phyloP scores from a whole-genome alignment of 164 flowering plant species.

The Saururus chinensis region DNA sequence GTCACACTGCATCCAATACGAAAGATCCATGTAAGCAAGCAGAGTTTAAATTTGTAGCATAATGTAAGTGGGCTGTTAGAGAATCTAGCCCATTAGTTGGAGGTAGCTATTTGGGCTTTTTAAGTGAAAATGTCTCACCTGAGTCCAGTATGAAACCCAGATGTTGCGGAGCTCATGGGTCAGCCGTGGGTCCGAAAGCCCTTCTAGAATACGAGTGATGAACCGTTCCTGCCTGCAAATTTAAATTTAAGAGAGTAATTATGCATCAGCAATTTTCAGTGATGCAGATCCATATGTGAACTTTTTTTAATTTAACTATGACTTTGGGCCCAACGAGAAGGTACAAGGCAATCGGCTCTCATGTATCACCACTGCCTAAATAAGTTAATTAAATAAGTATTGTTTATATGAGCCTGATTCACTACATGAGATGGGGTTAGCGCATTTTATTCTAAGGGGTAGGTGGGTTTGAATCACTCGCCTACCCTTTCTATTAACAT shows the following conservation, averaged over 20 bases:
- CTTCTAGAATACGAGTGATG: conserved; percentile 47
- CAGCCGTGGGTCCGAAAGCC: conserved; percentile 71
- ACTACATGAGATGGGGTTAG: too few species aligned
- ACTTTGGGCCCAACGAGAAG: too few species aligned
- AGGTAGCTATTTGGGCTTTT: neutral
- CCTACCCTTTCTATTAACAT: too few species aligned
- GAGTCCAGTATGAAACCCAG: conserved; percentile 88
- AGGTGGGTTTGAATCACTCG: too few species aligned
- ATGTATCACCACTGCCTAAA: too few species aligned
- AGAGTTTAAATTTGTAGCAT: neutral
- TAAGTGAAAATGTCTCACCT: conserved; percentile 27
- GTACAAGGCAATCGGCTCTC: too few species aligned
- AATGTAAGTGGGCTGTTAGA: too few species aligned
- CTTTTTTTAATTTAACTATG: too few species aligned
- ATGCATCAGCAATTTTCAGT: neutral
- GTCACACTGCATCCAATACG: conserved; percentile 45
- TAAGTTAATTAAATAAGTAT: too few species aligned
- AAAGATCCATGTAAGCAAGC: neutral
- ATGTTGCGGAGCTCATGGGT: conserved; percentile 76
- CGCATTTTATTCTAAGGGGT: too few species aligned
- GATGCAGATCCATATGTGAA: neutral
- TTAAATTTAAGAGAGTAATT: neutral
- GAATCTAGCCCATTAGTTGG: too few species aligned
- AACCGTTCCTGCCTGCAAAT: conserved; percentile 77
- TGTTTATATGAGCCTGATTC: too few species aligned